Percentiles rank a stretch among this genome's conserved stretches.
These are phyloP conservation scores for Neurospora cerealis DNA, from an alignment of 495 filamentous ascomycete genomes.

Conservation along the genomic window DNA sequence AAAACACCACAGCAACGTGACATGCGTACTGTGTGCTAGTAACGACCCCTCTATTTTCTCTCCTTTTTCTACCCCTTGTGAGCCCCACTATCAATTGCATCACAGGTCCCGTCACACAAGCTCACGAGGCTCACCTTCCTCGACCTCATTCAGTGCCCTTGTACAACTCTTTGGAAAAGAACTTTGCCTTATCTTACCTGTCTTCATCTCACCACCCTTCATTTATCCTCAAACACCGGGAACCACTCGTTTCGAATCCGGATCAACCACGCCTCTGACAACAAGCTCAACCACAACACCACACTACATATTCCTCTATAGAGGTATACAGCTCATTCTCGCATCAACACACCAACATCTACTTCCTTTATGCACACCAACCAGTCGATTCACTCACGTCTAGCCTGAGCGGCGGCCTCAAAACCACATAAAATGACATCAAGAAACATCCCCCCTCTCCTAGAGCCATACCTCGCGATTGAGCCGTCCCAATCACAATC, in stretches of 20 bases:
- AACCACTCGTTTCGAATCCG: background rate
- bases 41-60: background rate
- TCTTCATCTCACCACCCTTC: background rate
- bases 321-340: background rate
- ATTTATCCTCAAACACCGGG: background rate
- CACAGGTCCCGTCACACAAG: background rate
- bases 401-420: too few relatives aligned
- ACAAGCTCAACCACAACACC: background rate
- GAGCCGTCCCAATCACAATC: slow-evolving; percentile 24
- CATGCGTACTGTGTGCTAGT: background rate
- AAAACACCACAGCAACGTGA: background rate
- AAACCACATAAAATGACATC: slow-evolving; percentile 5
- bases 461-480: slow-evolving; percentile 48
- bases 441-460: slow-evolving; percentile 43
- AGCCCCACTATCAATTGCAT: background rate
- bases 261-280: background rate
- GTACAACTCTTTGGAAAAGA: background rate
- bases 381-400: too few relatives aligned
- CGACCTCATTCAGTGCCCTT: background rate
- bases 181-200: background rate
- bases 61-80: background rate
- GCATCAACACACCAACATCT: background rate
- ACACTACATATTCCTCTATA: background rate
- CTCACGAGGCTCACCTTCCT: background rate
- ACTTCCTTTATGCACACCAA: too few relatives aligned